A percentile compares a stretch with the other conserved stretches of the same genome.
Conservation (phyloP, 306 rosid genomes). For the Vigna nakashimae region DNA sequence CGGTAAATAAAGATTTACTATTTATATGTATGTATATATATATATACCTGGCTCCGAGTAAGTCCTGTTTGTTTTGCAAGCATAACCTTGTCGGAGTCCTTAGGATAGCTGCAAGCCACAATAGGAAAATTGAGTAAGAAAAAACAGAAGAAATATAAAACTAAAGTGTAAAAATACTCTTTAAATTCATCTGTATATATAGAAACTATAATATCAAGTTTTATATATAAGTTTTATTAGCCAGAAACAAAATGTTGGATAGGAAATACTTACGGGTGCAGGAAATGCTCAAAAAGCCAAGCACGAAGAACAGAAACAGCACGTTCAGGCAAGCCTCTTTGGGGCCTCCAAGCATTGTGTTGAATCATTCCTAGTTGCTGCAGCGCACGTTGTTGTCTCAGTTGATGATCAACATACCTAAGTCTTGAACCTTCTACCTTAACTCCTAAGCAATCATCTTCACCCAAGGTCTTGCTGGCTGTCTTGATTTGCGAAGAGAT, state of each 20-base stretch:
- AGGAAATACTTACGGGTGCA: conserved; percentile 69
- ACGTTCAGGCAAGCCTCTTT: conserved; percentile 84
- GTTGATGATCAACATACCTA: conserved; percentile 73
- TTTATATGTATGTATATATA: too few relatives aligned
- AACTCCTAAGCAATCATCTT: conserved; percentile 68
- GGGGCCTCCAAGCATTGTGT: conserved; percentile 83
- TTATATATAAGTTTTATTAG: too few relatives aligned
- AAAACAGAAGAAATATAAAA: not conserved
- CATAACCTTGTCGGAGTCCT: conserved; percentile 79
- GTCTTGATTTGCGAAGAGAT: conserved; percentile 62
- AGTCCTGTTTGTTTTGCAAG: conserved; percentile 93
- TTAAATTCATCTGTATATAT: too few relatives aligned
- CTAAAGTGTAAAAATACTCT: not conserved
- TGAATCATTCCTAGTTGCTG: conserved; percentile 84
- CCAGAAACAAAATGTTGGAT: too few relatives aligned
- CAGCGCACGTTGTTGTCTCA: conserved; percentile 73
- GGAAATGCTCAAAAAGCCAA: conserved; percentile 90
- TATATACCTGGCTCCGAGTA: conserved; percentile 73
- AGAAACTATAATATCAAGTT: too few relatives aligned
- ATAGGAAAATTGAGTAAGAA: not conserved
- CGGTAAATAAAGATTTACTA: too few relatives aligned
- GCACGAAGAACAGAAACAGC: conserved; percentile 92
- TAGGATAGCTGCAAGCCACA: conserved; percentile 65
- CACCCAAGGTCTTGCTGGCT: conserved; percentile 68
- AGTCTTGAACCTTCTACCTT: conserved; percentile 74